These are phyloP conservation scores for Plectosphaerella plurivora DNA, from an alignment of 2,329 filamentous ascomycete species.

Conservation along the genomic window DNA sequence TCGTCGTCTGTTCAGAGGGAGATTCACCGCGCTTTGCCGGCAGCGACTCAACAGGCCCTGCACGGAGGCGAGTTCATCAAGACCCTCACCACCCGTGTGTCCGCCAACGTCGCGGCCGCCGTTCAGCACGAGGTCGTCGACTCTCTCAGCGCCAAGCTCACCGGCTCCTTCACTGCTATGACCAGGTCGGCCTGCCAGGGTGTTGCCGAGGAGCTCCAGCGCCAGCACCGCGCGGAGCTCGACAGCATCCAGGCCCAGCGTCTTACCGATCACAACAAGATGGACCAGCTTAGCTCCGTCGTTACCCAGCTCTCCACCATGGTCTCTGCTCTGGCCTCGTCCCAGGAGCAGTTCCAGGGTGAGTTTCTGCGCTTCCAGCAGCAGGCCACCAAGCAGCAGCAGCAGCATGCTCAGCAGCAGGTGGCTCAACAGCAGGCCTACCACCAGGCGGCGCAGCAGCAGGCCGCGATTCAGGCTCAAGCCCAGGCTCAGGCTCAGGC, in stretches of 20 bases:
- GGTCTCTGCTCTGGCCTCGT: conserved; percentile 63
- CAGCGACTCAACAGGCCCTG: conserved; percentile 61
- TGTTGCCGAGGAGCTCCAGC: conserved; percentile 64
- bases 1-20: conserved; percentile 67
- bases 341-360: conserved; percentile 65
- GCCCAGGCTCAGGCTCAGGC: background rate
- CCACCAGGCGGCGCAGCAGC: conserved; percentile 8
- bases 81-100: conserved; percentile 67
- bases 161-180: conserved; percentile 61
- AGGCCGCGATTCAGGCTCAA: background rate
- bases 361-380: conserved; percentile 56
- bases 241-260: conserved; percentile 47
- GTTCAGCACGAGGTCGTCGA: conserved; percentile 66
- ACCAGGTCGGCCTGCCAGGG: conserved; percentile 64
- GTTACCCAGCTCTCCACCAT: conserved; percentile 65
- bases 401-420: conserved; percentile 16
- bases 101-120: conserved; percentile 59
- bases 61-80: conserved; percentile 71
- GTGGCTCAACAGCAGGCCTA: conserved; percentile 9
- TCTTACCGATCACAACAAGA: conserved; percentile 54
- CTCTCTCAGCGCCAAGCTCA: conserved; percentile 58
- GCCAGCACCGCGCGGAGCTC: conserved; percentile 48
- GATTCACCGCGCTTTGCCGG: conserved; percentile 65
- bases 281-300: conserved; percentile 66
- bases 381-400: conserved; percentile 39